Percentiles rank a stretch among this genome's conserved stretches.
phyloP scores from a whole-genome alignment of 768 basidiomycete genomes.

The Hirschioporus abietinus region DNA sequence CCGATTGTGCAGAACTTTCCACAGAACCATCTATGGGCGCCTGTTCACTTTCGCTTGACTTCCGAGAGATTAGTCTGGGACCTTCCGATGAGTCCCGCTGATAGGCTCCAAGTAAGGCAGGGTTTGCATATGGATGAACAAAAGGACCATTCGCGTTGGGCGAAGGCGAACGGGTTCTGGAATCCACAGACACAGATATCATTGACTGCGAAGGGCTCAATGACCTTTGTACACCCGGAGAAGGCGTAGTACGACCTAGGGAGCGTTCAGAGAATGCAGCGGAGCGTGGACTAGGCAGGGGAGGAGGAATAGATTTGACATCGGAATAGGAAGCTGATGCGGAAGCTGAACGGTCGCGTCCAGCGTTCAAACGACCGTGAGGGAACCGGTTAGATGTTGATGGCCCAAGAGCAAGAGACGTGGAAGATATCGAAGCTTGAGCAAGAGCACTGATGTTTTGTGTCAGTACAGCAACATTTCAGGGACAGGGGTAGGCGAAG shows the following conservation, averaged over 20 bases:
- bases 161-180: constrained; percentile 17
- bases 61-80: not conserved
- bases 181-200: constrained; percentile 6
- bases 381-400: constrained; percentile 29
- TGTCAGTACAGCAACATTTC: constrained; percentile 8
- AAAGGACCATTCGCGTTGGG: constrained; percentile 28
- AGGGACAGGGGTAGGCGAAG: constrained; percentile 7
- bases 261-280: constrained; percentile 19
- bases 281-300: constrained; percentile 21
- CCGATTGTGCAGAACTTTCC: not conserved
- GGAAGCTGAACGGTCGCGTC: constrained; percentile 22
- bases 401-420: constrained; percentile 39
- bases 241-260: constrained; percentile 8
- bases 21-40: not conserved
- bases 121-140: constrained; percentile 78
- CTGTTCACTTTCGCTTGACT: constrained; percentile 1
- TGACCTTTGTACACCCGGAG: constrained; percentile 17
- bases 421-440: constrained; percentile 55
- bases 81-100: not conserved
- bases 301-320: constrained; percentile 19
- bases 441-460: constrained; percentile 43
- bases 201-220: constrained; percentile 10
- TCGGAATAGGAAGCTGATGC: constrained; percentile 26
- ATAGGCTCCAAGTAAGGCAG: constrained; percentile 43
- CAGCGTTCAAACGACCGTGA: constrained; percentile 33